Evolutionary conservation across 345 rosid genomes (phyloP).

Genomic region (Camelina laxa): DNA sequence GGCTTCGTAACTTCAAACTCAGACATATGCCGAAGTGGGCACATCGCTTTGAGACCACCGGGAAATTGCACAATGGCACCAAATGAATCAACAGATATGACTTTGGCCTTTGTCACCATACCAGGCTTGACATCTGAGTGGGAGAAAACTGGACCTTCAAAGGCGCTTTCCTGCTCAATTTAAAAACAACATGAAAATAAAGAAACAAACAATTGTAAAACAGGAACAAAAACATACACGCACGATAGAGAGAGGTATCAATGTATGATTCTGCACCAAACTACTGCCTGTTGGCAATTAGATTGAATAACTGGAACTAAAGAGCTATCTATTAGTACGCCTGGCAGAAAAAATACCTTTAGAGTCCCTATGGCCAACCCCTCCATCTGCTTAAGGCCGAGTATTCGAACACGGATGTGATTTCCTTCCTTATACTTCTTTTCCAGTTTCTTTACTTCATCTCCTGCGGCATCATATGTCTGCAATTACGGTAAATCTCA

Average conservation of each 20-base stretch:
- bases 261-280: slow-evolving; percentile 20
- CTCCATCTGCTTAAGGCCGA: slow-evolving; percentile 85
- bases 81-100: slow-evolving; percentile 72
- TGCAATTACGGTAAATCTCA: slow-evolving; percentile 36
- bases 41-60: slow-evolving; percentile 96
- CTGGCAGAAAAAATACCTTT: slow-evolving; percentile 61
- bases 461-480: slow-evolving; percentile 88
- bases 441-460: slow-evolving; percentile 73
- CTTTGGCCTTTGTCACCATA: slow-evolving; percentile 83
- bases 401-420: slow-evolving; percentile 80
- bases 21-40: slow-evolving; percentile 95
- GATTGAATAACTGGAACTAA: slow-evolving; percentile 7
- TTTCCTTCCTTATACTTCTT: slow-evolving; percentile 83
- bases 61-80: slow-evolving; percentile 97
- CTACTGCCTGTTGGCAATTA: slow-evolving; percentile 12
- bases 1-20: slow-evolving; percentile 92
- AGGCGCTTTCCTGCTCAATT: slow-evolving; percentile 79
- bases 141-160: slow-evolving; percentile 90
- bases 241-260: slow-evolving; percentile 16
- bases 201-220: slow-evolving; percentile 8
- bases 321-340: slow-evolving; percentile 24
- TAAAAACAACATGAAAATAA: slow-evolving; percentile 30
- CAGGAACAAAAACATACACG: neutral
- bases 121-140: slow-evolving; percentile 99
- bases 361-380: slow-evolving; percentile 88